phyloP scores from a whole-genome alignment of 768 basidiomycete genomes.

The Erythrobasidium yunnanense region DNA sequence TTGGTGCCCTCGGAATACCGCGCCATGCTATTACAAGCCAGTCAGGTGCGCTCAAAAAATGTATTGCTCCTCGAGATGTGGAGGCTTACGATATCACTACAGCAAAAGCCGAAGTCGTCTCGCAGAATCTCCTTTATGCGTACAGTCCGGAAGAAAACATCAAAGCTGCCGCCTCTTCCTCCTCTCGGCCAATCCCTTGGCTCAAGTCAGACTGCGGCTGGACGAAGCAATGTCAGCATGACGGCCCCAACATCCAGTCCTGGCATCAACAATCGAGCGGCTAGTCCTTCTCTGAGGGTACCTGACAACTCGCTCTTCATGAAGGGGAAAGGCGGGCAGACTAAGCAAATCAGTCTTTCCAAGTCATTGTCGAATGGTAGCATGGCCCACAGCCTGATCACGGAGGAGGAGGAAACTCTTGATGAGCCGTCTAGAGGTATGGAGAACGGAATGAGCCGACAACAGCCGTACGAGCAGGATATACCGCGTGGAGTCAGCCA shows the following conservation, averaged over 20 bases:
- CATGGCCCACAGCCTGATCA: not conserved
- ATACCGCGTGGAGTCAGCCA: not conserved
- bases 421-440: not conserved
- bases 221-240: not conserved
- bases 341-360: not conserved
- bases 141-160: conserved; percentile 30
- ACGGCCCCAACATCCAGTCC: no score
- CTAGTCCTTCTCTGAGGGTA: not conserved
- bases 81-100: conserved; percentile 20
- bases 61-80: no score
- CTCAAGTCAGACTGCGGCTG: not conserved
- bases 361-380: conserved; percentile 5
- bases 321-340: not conserved
- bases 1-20: conserved; percentile 81
- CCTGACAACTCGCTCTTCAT: conserved; percentile 14
- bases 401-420: not conserved
- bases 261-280: not conserved
- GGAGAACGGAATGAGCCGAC: not conserved
- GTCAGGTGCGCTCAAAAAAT: not conserved
- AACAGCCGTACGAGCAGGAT: not conserved
- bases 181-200: not conserved
- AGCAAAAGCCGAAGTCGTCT: conserved; percentile 29
- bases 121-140: conserved; percentile 36
- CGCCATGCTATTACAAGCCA: conserved; percentile 50
- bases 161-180: conserved; percentile 20